A percentile compares a stretch with the other conserved stretches of the same genome.
Conservation (phyloP, 306 rosid species). For the Cajanus cajan region DNA sequence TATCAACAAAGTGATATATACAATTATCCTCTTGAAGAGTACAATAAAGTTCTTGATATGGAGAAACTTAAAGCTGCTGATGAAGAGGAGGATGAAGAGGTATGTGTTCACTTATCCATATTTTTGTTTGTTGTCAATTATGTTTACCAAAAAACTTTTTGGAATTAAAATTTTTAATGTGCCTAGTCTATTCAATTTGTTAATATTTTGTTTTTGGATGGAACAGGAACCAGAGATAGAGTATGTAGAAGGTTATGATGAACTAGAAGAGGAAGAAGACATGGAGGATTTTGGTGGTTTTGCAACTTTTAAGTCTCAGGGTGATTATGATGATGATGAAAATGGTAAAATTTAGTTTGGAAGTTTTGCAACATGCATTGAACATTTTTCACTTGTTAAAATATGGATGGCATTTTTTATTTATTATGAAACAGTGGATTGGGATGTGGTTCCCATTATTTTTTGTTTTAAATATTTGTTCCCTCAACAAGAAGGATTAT, state of each 20-base stretch:
- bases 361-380: slow-evolving; percentile 13
- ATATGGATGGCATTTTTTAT: slow-evolving; percentile 1
- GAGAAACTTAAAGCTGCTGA: slow-evolving; percentile 42
- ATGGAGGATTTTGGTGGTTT: slow-evolving; percentile 78
- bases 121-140: background rate
- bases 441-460: background rate
- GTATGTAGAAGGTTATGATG: slow-evolving; percentile 75
- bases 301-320: slow-evolving; percentile 23
- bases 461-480: slow-evolving; percentile 11
- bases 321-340: slow-evolving; percentile 43
- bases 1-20: slow-evolving; percentile 55
- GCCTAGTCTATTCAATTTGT: background rate
- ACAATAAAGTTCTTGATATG: slow-evolving; percentile 50
- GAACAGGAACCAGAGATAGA: slow-evolving; percentile 67
- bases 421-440: background rate
- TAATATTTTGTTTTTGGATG: slow-evolving; percentile 24
- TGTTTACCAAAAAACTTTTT: slow-evolving; percentile 4
- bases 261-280: slow-evolving; percentile 80
- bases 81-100: slow-evolving; percentile 71
- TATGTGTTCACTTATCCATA: slow-evolving; percentile 19
- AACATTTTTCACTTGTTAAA: slow-evolving; percentile 5
- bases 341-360: slow-evolving; percentile 40
- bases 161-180: background rate
- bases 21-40: slow-evolving; percentile 58
- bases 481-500: background rate